These are phyloP conservation scores for Stellera chamaejasme DNA, from an alignment of 345 rosid species.

Conservation along the genomic window DNA sequence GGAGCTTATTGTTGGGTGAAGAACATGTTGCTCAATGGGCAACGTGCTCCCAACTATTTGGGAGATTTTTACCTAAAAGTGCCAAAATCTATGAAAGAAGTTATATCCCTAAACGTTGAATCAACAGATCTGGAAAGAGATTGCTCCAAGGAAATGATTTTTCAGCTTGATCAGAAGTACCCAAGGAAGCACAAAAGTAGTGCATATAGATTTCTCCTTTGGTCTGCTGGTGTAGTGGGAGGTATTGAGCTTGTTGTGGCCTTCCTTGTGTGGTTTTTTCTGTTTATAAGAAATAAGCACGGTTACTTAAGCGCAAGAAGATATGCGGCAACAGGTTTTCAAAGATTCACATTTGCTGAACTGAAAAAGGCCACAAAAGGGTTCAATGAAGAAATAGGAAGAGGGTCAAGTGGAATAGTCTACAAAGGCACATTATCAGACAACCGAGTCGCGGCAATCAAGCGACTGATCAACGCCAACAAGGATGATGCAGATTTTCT, in stretches of 20 bases:
- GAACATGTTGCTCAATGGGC: conserved; percentile 27
- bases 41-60: conserved; percentile 16
- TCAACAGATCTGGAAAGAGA: conserved; percentile 11
- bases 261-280: conserved; percentile 20
- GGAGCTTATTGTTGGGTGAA: conserved; percentile 16
- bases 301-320: conserved; percentile 10
- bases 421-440: conserved; percentile 35
- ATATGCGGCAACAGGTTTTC: conserved; percentile 20
- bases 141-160: not conserved
- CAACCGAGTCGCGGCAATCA: conserved; percentile 39
- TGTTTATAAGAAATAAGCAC: conserved; percentile 20
- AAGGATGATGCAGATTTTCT: conserved; percentile 42
- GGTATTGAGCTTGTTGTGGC: conserved; percentile 19
- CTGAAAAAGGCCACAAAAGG: conserved; percentile 28
- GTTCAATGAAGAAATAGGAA: conserved; percentile 33
- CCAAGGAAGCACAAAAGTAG: conserved; percentile 10
- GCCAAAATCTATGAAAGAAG: conserved; percentile 13
- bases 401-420: conserved; percentile 43
- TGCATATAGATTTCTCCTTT: conserved; percentile 33
- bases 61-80: conserved; percentile 23
- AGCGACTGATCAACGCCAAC: conserved; percentile 31
- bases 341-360: conserved; percentile 24
- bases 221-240: conserved; percentile 26
- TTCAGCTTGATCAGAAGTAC: conserved; percentile 17
- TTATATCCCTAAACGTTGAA: not conserved